Evolutionary conservation across 169 alveolate species (phyloP).

Genomic region (Plasmodium cynomolgi): DNA sequence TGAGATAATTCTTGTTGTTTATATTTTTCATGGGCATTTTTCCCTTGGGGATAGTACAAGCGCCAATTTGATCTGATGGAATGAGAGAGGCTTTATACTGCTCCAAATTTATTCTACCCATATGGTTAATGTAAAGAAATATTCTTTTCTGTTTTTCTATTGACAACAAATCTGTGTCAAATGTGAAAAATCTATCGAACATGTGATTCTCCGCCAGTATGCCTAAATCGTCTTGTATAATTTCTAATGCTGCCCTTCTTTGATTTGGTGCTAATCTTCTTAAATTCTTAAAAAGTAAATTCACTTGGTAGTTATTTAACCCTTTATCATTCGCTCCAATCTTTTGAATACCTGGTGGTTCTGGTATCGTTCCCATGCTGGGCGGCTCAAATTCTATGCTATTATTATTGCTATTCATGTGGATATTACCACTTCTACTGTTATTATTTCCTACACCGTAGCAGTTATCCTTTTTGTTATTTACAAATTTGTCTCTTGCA

Average conservation of each 20-base stretch:
- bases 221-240: conserved; percentile 90
- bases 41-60: conserved; percentile 20
- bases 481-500: neutral
- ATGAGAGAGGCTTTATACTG: conserved; percentile 66
- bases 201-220: conserved; percentile 87
- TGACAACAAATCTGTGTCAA: conserved; percentile 88
- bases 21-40: conserved; percentile 21
- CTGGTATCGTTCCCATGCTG: conserved; percentile 84
- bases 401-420: conserved; percentile 7
- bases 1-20: conserved; percentile 5
- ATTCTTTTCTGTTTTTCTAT: conserved; percentile 88
- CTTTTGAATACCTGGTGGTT: conserved; percentile 87
- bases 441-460: neutral
- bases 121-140: conserved; percentile 85
- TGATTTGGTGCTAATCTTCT: conserved; percentile 87
- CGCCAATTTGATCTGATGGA: conserved; percentile 23
- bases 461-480: conserved; percentile 23
- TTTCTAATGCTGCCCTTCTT: conserved; percentile 89
- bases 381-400: conserved; percentile 79
- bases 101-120: conserved; percentile 87
- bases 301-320: conserved; percentile 83
- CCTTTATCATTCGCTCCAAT: conserved; percentile 85
- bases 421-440: neutral
- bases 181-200: conserved; percentile 82
- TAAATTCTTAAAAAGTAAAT: conserved; percentile 82